Evolutionary conservation across 179 eudicot species (phyloP), one percentile per base, ranked within the genome.

Genomic region (Carnegiea gigantea): DNA sequence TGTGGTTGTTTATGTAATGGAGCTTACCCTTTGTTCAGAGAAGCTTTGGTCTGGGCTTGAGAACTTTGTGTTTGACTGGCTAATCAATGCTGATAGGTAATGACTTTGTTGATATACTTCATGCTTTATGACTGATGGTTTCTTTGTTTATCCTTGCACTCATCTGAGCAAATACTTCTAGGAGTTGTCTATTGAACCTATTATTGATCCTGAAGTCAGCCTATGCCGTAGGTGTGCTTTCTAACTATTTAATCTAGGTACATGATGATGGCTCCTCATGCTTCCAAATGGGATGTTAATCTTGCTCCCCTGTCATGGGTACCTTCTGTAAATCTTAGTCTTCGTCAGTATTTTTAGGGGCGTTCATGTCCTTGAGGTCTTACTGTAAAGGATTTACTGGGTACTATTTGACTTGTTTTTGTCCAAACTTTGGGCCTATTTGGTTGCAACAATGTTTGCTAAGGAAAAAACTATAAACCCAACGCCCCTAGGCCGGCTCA

Each of bases 71-170:
- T 96, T 96, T 82, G 99, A 96, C 84, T 96, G 99, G 99, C 89
- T 96, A 77, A 96, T 96, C 76, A 96, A 94, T 88, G 98, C 98
- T 80, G 99, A 96, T 88, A 93, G 99, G 99, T 96, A 89, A 86
- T 73, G 10, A n/a, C 44, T 44, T 75, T 82, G 49, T 60, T 75
- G 59, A 76, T 81, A 28, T 78, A 48, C 18, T 33, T 30, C 40
- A 28, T 81, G 67, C 77, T 18, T 73, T 46, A 28, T 12, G 4
- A 57, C 33, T 21, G 2, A 26, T 20, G 33, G 15, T 60, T 77
- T 60, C 36, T 23, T 60, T 60, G 21, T 11, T n/a, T 40, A 20
- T 77, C 72, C 33, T 76, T 14, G 24, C n/a, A 49, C 78, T 59
- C 30, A 33, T 76, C 67, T 12, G 13, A 49, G 38, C 21, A 68